Conservation (phyloP, 2,329 filamentous ascomycete species). For the Sclerotinia glacialis region DNA sequence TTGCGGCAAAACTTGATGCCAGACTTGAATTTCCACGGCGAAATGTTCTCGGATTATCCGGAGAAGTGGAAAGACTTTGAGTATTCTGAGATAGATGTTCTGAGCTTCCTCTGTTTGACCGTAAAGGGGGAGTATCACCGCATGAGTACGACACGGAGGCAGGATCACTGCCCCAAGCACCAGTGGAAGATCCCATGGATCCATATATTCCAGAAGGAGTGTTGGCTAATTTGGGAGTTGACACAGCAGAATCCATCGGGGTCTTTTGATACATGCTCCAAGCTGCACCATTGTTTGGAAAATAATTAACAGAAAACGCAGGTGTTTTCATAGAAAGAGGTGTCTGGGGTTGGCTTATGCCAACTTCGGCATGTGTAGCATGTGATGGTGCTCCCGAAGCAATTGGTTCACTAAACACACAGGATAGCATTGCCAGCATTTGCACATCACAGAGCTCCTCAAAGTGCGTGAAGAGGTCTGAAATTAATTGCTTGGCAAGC, state of each 20-base stretch:
- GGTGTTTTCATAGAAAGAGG: slow-evolving; percentile 64
- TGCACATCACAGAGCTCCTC: slow-evolving; percentile 62
- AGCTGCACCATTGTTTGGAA: slow-evolving; percentile 55
- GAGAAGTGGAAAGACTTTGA: slow-evolving; percentile 58
- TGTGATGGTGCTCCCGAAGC: slow-evolving; percentile 56
- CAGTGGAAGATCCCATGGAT: slow-evolving; percentile 57
- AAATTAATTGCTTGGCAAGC: slow-evolving; percentile 58
- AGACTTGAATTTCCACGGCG: slow-evolving; percentile 55
- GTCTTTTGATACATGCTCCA: slow-evolving; percentile 54
- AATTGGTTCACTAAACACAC: slow-evolving; percentile 62
- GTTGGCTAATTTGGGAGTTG: slow-evolving; percentile 56
- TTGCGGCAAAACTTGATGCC: slow-evolving; percentile 54
- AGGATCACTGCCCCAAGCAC: slow-evolving; percentile 52
- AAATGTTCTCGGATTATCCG: slow-evolving; percentile 51
- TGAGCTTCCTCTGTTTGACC: slow-evolving; percentile 47
- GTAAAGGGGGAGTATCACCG: slow-evolving; percentile 57
- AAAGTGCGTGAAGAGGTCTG: slow-evolving; percentile 61
- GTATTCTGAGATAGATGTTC: slow-evolving; percentile 49
- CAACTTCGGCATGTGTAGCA: slow-evolving; percentile 46
- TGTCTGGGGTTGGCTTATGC: slow-evolving; percentile 57
- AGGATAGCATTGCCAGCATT: slow-evolving; percentile 70
- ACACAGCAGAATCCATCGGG: slow-evolving; percentile 53
- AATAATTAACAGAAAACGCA: slow-evolving; percentile 65
- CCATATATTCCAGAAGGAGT: slow-evolving; percentile 55
- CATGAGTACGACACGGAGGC: slow-evolving; percentile 58